Base-by-base conservation (phyloP, 768 basidiomycete species). In the Calvatia gigantea region DNA sequence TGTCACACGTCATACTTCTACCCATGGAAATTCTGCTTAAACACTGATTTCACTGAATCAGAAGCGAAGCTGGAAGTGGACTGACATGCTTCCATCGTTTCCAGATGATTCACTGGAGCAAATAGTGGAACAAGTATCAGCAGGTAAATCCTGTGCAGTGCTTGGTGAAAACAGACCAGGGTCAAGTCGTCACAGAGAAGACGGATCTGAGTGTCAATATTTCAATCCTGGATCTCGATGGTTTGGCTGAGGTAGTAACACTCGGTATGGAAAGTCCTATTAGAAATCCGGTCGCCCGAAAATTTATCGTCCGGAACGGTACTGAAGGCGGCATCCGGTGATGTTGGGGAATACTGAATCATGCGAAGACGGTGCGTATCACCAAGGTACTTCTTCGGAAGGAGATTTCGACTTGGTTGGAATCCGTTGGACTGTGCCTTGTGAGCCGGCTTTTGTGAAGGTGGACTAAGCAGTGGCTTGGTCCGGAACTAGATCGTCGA, bases 401-500 rank as follows among this genome's bases (percentile, higher is more conserved):
- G 71, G 68, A 62, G 74, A 71, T 74, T 78, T 52, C 72, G 73
- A 77, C 68, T 42, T 29, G 73, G 66, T 65, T 68, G 67, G 70
- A 66, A 73, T 71, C 62, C 71, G 64, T 67, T 66, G 72, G 69
- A 71, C 71, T 68, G 74, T 75, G 70, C 74, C 74, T 74, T 55
- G 73, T 71, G 69, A 72, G 69, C 69, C 71, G 72, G 71, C 61
- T 70, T 71, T 70, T 63, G 67, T 12, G 73, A 70, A 72, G 73
- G 70, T 66, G 70, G 69, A 71, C 73, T 69, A 74, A 72, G 62
- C 71, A 73, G 67, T 73, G 71, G 69, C 70, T 74, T 70, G 70
- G 68, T 69, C 70, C 68, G 72, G 71, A 74, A 69, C 73, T 72
- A 73, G 73, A 75, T 76, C 58, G 66, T 67, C 64, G 71, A 75